Conservation (phyloP, 1,284 basidiomycete species). For the Trichosporon faecale region DNA sequence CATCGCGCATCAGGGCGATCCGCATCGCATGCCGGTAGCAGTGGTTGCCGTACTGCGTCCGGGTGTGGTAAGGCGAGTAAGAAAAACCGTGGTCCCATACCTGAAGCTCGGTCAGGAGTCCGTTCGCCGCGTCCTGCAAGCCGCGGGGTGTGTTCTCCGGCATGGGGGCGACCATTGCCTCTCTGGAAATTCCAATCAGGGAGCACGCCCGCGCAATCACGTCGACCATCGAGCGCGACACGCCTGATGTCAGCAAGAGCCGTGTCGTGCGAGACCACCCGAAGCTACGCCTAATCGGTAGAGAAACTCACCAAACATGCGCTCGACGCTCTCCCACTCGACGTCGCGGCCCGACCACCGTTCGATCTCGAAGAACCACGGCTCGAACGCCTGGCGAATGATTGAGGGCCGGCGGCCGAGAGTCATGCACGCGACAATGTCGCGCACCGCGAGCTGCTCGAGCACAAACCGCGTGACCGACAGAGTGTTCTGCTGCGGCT, state of each 20-base stretch:
- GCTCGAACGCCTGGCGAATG: slow-evolving; percentile 41
- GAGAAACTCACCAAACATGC: slow-evolving; percentile 40
- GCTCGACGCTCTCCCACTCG: slow-evolving; percentile 47
- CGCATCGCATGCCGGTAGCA: slow-evolving; percentile 43
- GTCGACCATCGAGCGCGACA: slow-evolving; percentile 47
- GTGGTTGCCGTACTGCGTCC: slow-evolving; percentile 46
- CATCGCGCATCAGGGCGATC: slow-evolving; percentile 40
- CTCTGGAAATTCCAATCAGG: slow-evolving; percentile 29
- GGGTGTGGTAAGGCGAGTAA: slow-evolving; percentile 40
- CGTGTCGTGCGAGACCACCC: too few species aligned
- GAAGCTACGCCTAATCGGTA: too few species aligned
- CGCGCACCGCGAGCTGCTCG: slow-evolving; percentile 47
- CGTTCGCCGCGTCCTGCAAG: slow-evolving; percentile 34
- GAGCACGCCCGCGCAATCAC: slow-evolving; percentile 42
- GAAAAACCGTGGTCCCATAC: slow-evolving; percentile 43
- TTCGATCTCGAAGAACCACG: slow-evolving; percentile 50
- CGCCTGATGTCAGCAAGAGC: slow-evolving; percentile 20
- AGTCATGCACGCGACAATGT: slow-evolving; percentile 48
- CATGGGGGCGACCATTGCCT: slow-evolving; percentile 16
- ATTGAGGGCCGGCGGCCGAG: slow-evolving; percentile 42
- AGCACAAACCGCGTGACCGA: slow-evolving; percentile 40
- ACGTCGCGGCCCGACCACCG: slow-evolving; percentile 35
- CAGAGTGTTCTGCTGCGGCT: slow-evolving; percentile 30
- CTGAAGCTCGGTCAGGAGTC: slow-evolving; percentile 39
- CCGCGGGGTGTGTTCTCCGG: slow-evolving; percentile 19